A percentile compares a stretch with the other conserved stretches of the same genome.
These are phyloP conservation scores for Artemisia princeps DNA, from an alignment of 140 eudicot genomes.

Conservation along the genomic window DNA sequence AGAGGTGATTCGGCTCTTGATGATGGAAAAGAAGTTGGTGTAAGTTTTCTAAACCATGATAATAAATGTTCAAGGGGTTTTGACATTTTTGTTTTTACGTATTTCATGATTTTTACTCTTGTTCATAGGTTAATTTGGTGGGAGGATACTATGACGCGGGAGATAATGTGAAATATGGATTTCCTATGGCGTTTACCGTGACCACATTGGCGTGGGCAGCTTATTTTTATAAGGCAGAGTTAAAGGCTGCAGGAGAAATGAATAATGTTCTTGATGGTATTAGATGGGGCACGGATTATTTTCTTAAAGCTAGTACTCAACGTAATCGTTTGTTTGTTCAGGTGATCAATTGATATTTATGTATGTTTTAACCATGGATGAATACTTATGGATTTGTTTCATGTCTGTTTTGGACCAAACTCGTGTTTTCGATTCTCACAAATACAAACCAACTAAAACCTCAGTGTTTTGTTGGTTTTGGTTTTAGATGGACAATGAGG, in stretches of 20 bases:
- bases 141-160: slow-evolving; percentile 98
- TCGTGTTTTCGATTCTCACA: not conserved
- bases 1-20: slow-evolving; percentile 81
- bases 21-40: slow-evolving; percentile 64
- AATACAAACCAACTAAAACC: slow-evolving; percentile 1
- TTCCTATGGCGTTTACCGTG: slow-evolving; percentile 84
- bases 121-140: slow-evolving; percentile 59
- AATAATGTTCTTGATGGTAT: slow-evolving; percentile 38
- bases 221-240: slow-evolving; percentile 35
- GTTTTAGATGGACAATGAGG: not conserved
- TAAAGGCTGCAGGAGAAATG: slow-evolving; percentile 53
- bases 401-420: not conserved
- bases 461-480: not conserved
- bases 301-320: slow-evolving; percentile 48
- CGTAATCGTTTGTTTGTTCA: slow-evolving; percentile 53
- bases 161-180: slow-evolving; percentile 77
- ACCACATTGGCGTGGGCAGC: slow-evolving; percentile 82
- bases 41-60: slow-evolving; percentile 18
- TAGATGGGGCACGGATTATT: slow-evolving; percentile 79
- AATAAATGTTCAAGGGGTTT: not conserved
- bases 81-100: not conserved
- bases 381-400: no score
- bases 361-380: not conserved
- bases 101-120: not conserved
- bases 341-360: slow-evolving; percentile 27